These are phyloP conservation scores for Taphrina sp. DNA, from an alignment of 1,139 yeast species.

Conservation along the genomic window DNA sequence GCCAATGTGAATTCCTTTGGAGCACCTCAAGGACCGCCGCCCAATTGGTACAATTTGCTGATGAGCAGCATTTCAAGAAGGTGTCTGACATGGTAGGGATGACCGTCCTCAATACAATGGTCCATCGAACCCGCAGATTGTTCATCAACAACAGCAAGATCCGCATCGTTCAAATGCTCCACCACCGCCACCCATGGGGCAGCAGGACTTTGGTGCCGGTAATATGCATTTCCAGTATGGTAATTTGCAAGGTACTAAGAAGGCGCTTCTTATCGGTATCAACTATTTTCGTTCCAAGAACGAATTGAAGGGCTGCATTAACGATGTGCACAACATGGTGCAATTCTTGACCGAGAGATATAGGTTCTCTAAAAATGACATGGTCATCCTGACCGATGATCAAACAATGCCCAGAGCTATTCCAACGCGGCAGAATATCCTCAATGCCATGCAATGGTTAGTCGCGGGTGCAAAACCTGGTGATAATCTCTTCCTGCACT, in stretches of 20 bases:
- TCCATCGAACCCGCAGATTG: conserved; percentile 16
- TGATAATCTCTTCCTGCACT: conserved; percentile 52
- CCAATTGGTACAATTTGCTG: conserved; percentile 22
- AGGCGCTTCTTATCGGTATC: conserved; percentile 82
- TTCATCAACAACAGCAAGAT: conserved; percentile 6
- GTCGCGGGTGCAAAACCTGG: conserved; percentile 81
- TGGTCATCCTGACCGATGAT: conserved; percentile 71
- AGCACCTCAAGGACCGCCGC: conserved; percentile 29
- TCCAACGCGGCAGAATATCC: conserved; percentile 75
- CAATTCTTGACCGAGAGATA: conserved; percentile 50
- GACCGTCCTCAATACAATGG: conserved; percentile 21
- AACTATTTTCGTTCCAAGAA: conserved; percentile 76
- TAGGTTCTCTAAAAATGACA: conserved; percentile 74
- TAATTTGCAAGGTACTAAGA: conserved; percentile 68
- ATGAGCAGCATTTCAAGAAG: not conserved
- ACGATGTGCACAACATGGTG: conserved; percentile 54
- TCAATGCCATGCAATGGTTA: conserved; percentile 89
- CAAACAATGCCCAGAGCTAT: conserved; percentile 63
- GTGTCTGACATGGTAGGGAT: conserved; percentile 1
- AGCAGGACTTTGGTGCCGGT: conserved; percentile 24
- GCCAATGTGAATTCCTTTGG: conserved; percentile 19
- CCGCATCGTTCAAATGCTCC: not conserved
- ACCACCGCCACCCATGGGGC: not conserved
- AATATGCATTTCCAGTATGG: conserved; percentile 59
- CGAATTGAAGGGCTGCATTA: conserved; percentile 80